Percentiles rank a stretch among this genome's conserved stretches.
phyloP scores from a whole-genome alignment of 768 basidiomycete species.

The Galerina marginata region DNA sequence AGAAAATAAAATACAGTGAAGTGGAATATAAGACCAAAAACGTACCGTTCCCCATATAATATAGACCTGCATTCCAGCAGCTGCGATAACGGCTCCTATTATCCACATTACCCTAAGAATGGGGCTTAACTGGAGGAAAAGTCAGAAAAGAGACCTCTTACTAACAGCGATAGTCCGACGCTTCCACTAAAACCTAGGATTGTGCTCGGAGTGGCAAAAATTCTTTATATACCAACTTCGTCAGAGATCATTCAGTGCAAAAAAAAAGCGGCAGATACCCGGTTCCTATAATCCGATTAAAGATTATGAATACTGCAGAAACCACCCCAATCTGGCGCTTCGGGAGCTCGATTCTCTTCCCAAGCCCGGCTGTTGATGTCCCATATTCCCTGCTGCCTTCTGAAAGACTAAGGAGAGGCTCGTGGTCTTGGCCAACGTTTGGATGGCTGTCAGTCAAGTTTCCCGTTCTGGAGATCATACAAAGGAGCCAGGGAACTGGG shows the following conservation, averaged over 20 bases:
- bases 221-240: slow-evolving; percentile 20
- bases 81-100: slow-evolving; percentile 42
- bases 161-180: slow-evolving; percentile 43
- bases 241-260: neutral
- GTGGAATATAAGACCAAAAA: neutral
- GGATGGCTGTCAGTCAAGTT: neutral
- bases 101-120: slow-evolving; percentile 42
- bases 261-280: slow-evolving; percentile 33
- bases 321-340: slow-evolving; percentile 26
- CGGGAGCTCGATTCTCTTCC: neutral
- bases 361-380: neutral
- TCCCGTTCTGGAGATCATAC: neutral
- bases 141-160: neutral
- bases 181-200: slow-evolving; percentile 44
- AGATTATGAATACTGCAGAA: slow-evolving; percentile 48
- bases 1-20: neutral
- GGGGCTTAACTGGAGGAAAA: neutral
- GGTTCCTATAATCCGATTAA: slow-evolving; percentile 51
- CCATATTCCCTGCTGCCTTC: slow-evolving; percentile 3
- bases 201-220: slow-evolving; percentile 46
- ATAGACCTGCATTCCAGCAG: slow-evolving; percentile 46
- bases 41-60: slow-evolving; percentile 45
- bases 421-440: neutral
- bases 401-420: neutral
- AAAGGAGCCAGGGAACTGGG: neutral